Evolutionary conservation across 148 eudicot genomes (phyloP).

Genomic region (Dianthus caryophyllus): DNA sequence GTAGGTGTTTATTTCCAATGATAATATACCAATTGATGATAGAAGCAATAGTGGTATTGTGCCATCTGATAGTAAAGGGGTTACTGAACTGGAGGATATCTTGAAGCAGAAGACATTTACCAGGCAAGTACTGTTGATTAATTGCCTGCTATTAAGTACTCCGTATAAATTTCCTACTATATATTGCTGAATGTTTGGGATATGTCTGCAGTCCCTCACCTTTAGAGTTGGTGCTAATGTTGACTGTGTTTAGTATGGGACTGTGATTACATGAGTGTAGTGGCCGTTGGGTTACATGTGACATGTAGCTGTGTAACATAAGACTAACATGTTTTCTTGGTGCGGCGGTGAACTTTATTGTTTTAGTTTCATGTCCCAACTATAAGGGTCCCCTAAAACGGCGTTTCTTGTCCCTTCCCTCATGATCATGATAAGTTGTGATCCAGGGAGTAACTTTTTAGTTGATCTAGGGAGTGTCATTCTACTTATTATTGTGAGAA

Average conservation of each 20-base stretch:
- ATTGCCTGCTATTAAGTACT: background rate
- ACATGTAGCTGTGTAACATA: background rate
- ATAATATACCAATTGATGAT: conserved; percentile 21
- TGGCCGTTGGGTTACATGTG: background rate
- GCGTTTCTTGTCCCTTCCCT: background rate
- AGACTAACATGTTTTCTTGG: background rate
- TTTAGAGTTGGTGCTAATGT: background rate
- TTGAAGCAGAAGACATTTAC: conserved; percentile 80
- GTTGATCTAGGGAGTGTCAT: no score
- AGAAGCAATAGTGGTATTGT: conserved; percentile 18
- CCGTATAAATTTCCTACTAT: background rate
- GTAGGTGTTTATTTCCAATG: conserved; percentile 37
- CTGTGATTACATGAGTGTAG: background rate
- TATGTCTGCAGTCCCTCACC: background rate
- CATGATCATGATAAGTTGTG: background rate
- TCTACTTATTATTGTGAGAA: no score
- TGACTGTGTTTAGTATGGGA: background rate
- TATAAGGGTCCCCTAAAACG: no score
- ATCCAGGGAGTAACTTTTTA: background rate
- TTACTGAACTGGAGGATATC: conserved; percentile 73
- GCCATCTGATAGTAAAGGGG: conserved; percentile 29
- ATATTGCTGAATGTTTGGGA: background rate
- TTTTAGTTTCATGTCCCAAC: no score
- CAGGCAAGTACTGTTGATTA: conserved; percentile 39
- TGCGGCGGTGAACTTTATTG: background rate